Percentiles rank a stretch among this genome's conserved stretches.
phyloP scores from a whole-genome alignment of 495 filamentous ascomycete genomes.

The Antarctomyces pellizariae region DNA sequence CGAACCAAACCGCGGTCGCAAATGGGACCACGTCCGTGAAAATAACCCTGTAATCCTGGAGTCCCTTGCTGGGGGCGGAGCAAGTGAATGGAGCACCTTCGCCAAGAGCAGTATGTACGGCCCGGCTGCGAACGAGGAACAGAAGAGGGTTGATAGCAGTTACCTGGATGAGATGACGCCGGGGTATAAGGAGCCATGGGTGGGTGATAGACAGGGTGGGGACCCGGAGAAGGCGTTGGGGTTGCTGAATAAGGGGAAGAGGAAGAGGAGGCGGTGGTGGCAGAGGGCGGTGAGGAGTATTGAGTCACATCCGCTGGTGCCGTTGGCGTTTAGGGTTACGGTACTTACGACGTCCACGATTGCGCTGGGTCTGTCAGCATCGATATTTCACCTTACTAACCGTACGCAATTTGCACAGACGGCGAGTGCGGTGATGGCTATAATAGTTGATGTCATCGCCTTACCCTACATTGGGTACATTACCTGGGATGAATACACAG shows the following conservation, averaged over 20 bases:
- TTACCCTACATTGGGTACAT: constrained; percentile 81
- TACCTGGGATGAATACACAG: constrained; percentile 88
- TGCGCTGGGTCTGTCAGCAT: constrained; percentile 57
- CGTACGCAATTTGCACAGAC: constrained; percentile 15
- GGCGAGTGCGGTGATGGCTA: constrained; percentile 68
- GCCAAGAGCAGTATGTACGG: constrained; percentile 27
- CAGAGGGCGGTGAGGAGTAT: constrained; percentile 19
- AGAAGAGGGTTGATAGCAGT: constrained; percentile 19
- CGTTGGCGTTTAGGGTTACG: constrained; percentile 56
- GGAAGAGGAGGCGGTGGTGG: constrained; percentile 29
- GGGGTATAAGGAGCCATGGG: constrained; percentile 19
- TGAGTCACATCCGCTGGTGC: constrained; percentile 49
- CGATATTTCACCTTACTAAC: constrained; percentile 40
- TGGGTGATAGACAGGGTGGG: constrained; percentile 8
- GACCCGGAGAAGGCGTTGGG: constrained; percentile 8
- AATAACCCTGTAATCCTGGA: constrained; percentile 31
- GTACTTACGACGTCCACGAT: constrained; percentile 63
- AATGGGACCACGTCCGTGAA: constrained; percentile 32
- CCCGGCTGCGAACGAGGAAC: constrained; percentile 19
- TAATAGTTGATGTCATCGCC: constrained; percentile 73
- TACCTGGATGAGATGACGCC: constrained; percentile 24
- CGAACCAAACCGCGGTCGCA: constrained; percentile 21
- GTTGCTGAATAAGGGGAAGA: constrained; percentile 11
- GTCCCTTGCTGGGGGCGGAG: constrained; percentile 11
- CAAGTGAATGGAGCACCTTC: constrained; percentile 24